Evolutionary conservation across 441 rosid species (phyloP).

Genomic region (Kokia cookei): DNA sequence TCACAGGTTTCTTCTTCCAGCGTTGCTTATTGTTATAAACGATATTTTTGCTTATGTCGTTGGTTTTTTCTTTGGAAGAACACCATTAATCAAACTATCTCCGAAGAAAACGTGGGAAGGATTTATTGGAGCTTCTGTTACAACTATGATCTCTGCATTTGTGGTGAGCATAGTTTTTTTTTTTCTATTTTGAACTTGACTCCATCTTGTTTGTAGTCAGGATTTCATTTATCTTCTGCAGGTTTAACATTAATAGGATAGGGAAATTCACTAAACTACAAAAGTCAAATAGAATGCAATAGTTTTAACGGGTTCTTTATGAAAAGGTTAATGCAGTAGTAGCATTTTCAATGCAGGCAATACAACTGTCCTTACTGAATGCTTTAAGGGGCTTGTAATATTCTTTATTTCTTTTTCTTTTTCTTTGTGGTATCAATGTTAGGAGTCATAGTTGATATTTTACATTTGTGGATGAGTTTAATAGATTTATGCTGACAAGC

Average conservation of each 20-base stretch:
- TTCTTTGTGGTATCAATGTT: background rate
- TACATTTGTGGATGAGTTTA: background rate
- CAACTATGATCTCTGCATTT: slow-evolving; percentile 80
- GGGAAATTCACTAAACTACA: background rate
- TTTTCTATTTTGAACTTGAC: background rate
- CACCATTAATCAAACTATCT: slow-evolving; percentile 87
- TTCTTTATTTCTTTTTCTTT: background rate
- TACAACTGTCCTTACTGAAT: background rate
- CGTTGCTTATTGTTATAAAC: slow-evolving; percentile 71
- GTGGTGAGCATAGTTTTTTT: slow-evolving; percentile 33
- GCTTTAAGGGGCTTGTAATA: background rate
- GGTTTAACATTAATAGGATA: background rate
- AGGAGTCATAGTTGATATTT: background rate
- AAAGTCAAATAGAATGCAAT: background rate
- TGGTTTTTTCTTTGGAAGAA: slow-evolving; percentile 92
- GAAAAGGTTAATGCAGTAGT: background rate
- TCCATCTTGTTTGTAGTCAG: background rate
- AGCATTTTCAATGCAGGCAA: background rate
- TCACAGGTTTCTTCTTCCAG: slow-evolving; percentile 87
- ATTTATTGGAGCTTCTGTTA: slow-evolving; percentile 77
- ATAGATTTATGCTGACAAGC: background rate
- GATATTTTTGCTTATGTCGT: slow-evolving; percentile 76
- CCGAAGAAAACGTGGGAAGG: slow-evolving; percentile 99
- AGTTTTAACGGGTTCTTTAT: background rate
- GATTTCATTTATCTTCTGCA: background rate